Percentiles rank a stretch among this genome's conserved stretches.
Conservation (phyloP, 2,329 filamentous ascomycete species). For the Colletotrichum sp. region DNA sequence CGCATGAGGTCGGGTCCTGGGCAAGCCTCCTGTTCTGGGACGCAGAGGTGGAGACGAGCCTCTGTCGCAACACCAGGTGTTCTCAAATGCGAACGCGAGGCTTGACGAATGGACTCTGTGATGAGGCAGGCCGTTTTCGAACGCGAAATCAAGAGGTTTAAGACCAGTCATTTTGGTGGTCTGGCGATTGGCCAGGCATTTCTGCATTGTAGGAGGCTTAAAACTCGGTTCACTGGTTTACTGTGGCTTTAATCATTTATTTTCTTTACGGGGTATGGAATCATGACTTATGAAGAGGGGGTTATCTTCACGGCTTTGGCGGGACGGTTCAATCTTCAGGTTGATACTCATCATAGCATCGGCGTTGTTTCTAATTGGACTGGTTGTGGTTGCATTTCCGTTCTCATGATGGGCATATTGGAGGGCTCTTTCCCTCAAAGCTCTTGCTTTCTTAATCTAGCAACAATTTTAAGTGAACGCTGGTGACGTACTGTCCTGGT, state of each 20-base stretch:
- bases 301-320: constrained; percentile 6
- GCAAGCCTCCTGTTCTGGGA: not conserved
- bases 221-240: not conserved
- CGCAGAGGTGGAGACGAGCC: not conserved
- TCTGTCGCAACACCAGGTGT: not conserved
- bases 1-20: not conserved
- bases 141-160: not conserved
- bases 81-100: not conserved
- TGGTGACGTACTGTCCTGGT: not conserved
- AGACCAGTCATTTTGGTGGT: not conserved
- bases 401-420: too few species aligned
- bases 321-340: not conserved
- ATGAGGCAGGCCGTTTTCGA: not conserved
- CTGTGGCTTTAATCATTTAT: not conserved
- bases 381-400: not conserved
- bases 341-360: constrained; percentile 21
- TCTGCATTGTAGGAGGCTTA: not conserved
- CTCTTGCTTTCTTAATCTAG: not conserved
- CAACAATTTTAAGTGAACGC: not conserved
- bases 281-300: constrained; percentile 15
- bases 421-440: too few species aligned
- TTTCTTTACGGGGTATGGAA: not conserved
- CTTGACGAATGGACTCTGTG: not conserved
- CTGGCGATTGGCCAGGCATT: not conserved
- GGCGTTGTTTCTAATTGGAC: constrained; percentile 12